Percentiles rank a stretch among this genome's conserved stretches.
Conservation (phyloP, 73 alveolate species). For the Uronychia setigera region DNA sequence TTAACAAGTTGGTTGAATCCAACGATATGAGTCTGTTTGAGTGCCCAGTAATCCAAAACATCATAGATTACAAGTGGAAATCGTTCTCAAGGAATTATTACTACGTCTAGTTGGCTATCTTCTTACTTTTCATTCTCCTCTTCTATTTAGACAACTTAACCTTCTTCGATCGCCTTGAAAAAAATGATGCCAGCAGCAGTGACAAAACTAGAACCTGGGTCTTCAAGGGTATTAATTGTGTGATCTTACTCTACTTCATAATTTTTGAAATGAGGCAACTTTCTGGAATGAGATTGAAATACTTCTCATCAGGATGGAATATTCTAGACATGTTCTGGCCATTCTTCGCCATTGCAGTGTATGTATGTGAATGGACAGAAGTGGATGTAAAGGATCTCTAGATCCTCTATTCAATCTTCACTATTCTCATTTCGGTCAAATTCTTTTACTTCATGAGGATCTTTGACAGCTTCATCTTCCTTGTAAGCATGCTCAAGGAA, state of each 20-base stretch:
- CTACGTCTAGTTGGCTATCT: neutral
- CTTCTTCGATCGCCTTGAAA: neutral
- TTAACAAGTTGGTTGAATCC: neutral
- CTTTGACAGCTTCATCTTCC: constrained; percentile 21
- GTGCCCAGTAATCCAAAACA: neutral
- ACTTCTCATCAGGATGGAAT: neutral
- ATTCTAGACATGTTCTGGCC: neutral
- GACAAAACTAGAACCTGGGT: neutral
- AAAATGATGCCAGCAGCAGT: neutral
- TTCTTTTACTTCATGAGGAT: constrained; percentile 11
- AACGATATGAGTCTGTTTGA: neutral
- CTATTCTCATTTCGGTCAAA: constrained; percentile 11
- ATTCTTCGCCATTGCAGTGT: neutral
- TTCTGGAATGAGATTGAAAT: no score
- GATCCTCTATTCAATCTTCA: neutral
- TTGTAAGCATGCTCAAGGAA: constrained; percentile 12
- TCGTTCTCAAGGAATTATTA: neutral
- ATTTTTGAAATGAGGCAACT: neutral
- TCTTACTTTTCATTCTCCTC: neutral
- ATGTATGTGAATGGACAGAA: neutral
- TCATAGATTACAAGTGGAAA: neutral
- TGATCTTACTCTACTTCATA: neutral
- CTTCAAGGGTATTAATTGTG: neutral
- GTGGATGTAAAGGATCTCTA: neutral
- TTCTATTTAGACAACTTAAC: neutral